Evolutionary conservation across 2,329 filamentous ascomycete species (phyloP).

Genomic region (Penicillium sp.): DNA sequence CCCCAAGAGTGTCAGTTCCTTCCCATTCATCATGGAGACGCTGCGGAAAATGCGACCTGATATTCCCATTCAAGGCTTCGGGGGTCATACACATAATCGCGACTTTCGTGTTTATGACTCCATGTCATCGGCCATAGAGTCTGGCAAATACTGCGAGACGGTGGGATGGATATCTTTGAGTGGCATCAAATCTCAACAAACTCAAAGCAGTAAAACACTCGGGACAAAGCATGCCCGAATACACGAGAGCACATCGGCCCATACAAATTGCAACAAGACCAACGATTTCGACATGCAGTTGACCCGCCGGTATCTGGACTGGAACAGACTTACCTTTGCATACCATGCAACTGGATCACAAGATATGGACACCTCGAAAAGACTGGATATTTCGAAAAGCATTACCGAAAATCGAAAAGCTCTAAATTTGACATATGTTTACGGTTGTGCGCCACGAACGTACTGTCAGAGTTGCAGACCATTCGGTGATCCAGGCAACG

Average conservation of each 20-base stretch:
- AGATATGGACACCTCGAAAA: constrained; percentile 50
- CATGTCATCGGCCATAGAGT: constrained; percentile 62
- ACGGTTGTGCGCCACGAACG: constrained; percentile 62
- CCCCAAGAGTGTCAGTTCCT: constrained; percentile 42
- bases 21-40: constrained; percentile 56
- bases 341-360: constrained; percentile 61
- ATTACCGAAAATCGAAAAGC: constrained; percentile 55
- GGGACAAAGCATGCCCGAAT: neutral
- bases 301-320: constrained; percentile 65
- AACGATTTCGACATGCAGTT: constrained; percentile 46
- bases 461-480: constrained; percentile 59
- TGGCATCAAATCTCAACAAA: constrained; percentile 55
- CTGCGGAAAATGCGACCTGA: constrained; percentile 59
- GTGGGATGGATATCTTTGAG: constrained; percentile 67
- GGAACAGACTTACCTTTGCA: constrained; percentile 66
- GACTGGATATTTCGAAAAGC: constrained; percentile 49
- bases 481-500: constrained; percentile 50
- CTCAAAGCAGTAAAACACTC: constrained; percentile 45
- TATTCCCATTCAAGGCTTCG: constrained; percentile 66
- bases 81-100: constrained; percentile 65
- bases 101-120: constrained; percentile 67
- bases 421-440: constrained; percentile 58
- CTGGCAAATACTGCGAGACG: constrained; percentile 69
- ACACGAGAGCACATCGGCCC: neutral
- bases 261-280: constrained; percentile 23